Percentiles rank a stretch among this genome's conserved stretches.
phyloP scores from a whole-genome alignment of 331 rosid genomes.

The Acacia pycnantha region DNA sequence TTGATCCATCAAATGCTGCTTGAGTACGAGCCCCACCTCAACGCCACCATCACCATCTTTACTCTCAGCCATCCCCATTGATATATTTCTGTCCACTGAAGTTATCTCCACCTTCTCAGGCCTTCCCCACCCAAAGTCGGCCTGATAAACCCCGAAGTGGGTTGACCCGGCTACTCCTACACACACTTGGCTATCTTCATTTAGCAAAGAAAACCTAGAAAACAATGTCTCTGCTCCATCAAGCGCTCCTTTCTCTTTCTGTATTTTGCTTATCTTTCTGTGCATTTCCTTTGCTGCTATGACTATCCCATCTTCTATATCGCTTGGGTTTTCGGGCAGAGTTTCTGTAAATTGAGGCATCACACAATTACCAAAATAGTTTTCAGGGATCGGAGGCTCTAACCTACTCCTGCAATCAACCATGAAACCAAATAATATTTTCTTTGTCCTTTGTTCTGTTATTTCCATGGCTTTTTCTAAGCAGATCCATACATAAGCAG shows the following conservation, averaged over 20 bases:
- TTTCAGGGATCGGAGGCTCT: conserved; percentile 34
- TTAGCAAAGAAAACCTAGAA: too few species aligned
- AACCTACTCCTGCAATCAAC: conserved; percentile 42
- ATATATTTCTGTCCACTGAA: conserved; percentile 28
- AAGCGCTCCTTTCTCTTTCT: not conserved
- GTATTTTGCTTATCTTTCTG: not conserved
- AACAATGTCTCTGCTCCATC: conserved; percentile 16
- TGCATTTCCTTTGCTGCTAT: conserved; percentile 30
- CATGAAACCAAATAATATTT: not conserved
- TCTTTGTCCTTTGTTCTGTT: not conserved
- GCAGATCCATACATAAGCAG: conserved; percentile 32
- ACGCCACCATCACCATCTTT: too few species aligned
- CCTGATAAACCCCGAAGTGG: conserved; percentile 38
- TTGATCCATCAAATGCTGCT: too few species aligned
- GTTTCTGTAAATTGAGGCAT: not conserved
- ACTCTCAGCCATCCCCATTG: not conserved
- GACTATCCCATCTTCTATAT: not conserved
- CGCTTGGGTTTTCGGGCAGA: too few species aligned
- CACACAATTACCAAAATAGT: conserved; percentile 49
- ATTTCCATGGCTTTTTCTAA: conserved; percentile 28
- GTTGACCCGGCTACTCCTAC: conserved; percentile 21
- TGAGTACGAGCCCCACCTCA: too few species aligned
- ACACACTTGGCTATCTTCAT: not conserved
- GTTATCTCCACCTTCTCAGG: conserved; percentile 43
- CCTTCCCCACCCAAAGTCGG: conserved; percentile 54